Evolutionary conservation across 192 early-diverging fungal genomes (phyloP).

Genomic region (Coemansia sp.): DNA sequence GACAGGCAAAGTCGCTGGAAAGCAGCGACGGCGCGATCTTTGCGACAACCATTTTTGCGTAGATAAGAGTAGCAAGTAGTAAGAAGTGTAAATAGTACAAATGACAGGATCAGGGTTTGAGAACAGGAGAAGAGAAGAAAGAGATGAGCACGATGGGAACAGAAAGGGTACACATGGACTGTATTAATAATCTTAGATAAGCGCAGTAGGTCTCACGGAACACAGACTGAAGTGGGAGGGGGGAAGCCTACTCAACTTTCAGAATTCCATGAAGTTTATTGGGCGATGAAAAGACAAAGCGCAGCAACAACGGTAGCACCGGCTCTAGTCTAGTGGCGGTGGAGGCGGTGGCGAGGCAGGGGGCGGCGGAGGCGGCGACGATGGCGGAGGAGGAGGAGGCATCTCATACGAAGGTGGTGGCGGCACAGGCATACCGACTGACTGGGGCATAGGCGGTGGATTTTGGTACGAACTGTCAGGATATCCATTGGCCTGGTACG

Average conservation of each 20-base stretch:
- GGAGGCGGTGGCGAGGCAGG: conserved; percentile 16
- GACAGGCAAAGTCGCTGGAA: conserved; percentile 85
- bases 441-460: conserved; percentile 4
- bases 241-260: no score
- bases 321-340: conserved; percentile 21
- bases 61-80: not conserved
- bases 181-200: not conserved
- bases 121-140: not conserved
- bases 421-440: conserved; percentile 7
- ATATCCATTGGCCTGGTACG: conserved; percentile 10
- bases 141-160: not conserved
- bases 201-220: not conserved
- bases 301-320: not conserved
- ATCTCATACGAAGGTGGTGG: conserved; percentile 17
- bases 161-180: not conserved
- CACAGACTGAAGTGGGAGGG: not conserved
- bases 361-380: conserved; percentile 14
- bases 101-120: not conserved
- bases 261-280: not conserved
- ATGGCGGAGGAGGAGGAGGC: conserved; percentile 9
- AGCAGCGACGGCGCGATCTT: conserved; percentile 94
- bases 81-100: not conserved
- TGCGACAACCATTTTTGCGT: conserved; percentile 63
- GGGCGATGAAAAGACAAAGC: not conserved
- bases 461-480: not conserved